Evolutionary conservation across 805 yeast species (phyloP), one percentile per base, ranked within the genome.

Genomic region (Tetrapisispora fleetii): DNA sequence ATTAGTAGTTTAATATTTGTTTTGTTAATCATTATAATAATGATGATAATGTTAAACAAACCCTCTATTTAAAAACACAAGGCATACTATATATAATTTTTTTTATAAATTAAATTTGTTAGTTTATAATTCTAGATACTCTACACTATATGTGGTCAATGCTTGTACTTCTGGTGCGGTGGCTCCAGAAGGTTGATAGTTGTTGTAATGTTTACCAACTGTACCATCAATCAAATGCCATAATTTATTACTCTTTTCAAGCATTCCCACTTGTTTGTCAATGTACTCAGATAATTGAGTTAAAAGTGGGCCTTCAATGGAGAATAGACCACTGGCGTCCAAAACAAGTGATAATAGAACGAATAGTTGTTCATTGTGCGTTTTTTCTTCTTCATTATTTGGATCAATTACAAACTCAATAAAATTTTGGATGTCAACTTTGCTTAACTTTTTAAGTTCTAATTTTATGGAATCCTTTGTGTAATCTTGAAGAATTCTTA

Each of bases 401-500:
- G 59, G 49, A 22, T 53, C 55, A 33, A 64, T 57, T n/a, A 65
- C 52, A 50, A 64, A 63, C n/a, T 61, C 62, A 18, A 66, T 60
- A 37, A 65, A 64, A 47, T 60, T 65, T 33, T 62, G 59, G 28
- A 65, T 55, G 44, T 64, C 65, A 32, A 66, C 50, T 43, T 60
- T 66, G 41, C 58, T 62, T 47, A 63, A 50, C 9, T 58, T 53
- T 50, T 69, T 68, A 30, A 67, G 53, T 40, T 71, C 74, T 45
- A 65, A 62, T 36, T 83, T 81, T 52, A 84, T 80, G 36, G 75
- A 78, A 30, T 75, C 78, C 35, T 72, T 67, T 19, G 86, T 76
- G 56, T 74, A 83, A 52, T 85, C 93, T 50, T 75, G 81, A 40
- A 77, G 67, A 41, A 89, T 67, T 55, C 96, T 76, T 28, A 75